phyloP scores from a whole-genome alignment of 1,139 yeast species.

The Pichia sp. region DNA sequence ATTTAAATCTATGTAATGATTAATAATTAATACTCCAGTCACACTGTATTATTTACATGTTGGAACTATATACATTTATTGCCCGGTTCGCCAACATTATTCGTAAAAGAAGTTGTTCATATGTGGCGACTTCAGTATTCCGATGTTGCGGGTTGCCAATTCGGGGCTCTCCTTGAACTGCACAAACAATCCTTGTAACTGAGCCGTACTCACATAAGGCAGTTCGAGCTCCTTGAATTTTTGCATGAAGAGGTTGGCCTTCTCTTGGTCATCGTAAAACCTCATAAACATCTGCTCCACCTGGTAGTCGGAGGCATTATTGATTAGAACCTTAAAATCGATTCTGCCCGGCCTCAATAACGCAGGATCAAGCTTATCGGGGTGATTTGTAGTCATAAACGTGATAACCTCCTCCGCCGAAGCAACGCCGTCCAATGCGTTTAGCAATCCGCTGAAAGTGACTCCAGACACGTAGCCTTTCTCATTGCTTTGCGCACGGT shows the following conservation, averaged over 20 bases:
- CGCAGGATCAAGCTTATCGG: conserved; percentile 85
- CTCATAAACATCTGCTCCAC: conserved; percentile 79
- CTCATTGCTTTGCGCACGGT: conserved; percentile 73
- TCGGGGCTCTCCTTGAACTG: conserved; percentile 83
- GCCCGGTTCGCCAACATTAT: conserved; percentile 4
- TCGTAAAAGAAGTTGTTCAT: conserved; percentile 32
- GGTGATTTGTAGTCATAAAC: conserved; percentile 97
- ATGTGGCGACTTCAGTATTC: conserved; percentile 37
- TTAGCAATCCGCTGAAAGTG: conserved; percentile 88
- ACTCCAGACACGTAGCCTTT: conserved; percentile 77
- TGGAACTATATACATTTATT: conserved; percentile 9
- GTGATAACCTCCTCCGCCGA: conserved; percentile 95
- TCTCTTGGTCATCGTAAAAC: conserved; percentile 72
- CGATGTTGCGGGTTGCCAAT: conserved; percentile 67
- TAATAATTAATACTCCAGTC: not conserved
- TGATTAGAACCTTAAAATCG: conserved; percentile 76
- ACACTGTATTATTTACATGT: not conserved
- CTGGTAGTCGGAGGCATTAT: conserved; percentile 81
- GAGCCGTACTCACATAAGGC: conserved; percentile 80
- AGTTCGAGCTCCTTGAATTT: conserved; percentile 47
- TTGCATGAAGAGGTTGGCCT: conserved; percentile 60
- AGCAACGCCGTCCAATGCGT: conserved; percentile 97
- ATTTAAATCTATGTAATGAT: not conserved
- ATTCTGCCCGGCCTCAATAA: conserved; percentile 90
- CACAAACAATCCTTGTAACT: conserved; percentile 90